A percentile compares a stretch with the other conserved stretches of the same genome.
Evolutionary conservation across 2,329 filamentous ascomycete species (phyloP).

Genomic region (Tothia fuscella): DNA sequence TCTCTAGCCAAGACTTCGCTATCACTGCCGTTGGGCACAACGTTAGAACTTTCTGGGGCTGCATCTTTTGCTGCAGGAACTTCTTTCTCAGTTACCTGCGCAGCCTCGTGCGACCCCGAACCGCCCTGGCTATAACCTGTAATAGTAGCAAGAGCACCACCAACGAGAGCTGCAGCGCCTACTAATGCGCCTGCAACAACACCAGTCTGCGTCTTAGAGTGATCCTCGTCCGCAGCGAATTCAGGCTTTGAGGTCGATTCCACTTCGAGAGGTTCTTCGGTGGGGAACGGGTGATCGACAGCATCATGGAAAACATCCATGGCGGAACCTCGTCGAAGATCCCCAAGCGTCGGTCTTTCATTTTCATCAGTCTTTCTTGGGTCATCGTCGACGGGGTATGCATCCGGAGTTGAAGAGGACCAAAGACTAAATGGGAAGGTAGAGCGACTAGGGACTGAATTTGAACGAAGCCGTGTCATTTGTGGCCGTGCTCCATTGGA

Average conservation of each 20-base stretch:
- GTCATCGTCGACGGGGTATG: background rate
- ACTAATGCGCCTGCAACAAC: slow-evolving; percentile 6
- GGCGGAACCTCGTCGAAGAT: too few species aligned
- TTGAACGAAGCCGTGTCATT: slow-evolving; percentile 7
- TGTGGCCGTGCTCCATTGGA: background rate
- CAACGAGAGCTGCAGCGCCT: slow-evolving; percentile 6
- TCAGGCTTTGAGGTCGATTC: too few species aligned
- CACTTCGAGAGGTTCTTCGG: too few species aligned
- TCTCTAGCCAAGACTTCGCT: too few species aligned
- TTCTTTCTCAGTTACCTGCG: too few species aligned
- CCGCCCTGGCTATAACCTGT: background rate
- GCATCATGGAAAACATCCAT: too few species aligned
- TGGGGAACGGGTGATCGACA: too few species aligned
- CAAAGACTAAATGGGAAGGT: background rate
- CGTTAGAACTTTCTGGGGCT: too few species aligned
- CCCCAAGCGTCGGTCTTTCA: background rate
- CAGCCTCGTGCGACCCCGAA: too few species aligned
- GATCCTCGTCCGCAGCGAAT: background rate
- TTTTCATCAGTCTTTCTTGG: background rate
- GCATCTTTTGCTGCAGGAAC: too few species aligned
- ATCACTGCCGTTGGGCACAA: too few species aligned
- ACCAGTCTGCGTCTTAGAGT: background rate
- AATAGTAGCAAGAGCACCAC: slow-evolving; percentile 1
- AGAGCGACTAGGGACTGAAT: slow-evolving; percentile 5
- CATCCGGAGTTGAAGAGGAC: background rate